These are phyloP conservation scores for Termitomyces sp. DNA, from an alignment of 768 basidiomycete genomes.

Conservation along the genomic window DNA sequence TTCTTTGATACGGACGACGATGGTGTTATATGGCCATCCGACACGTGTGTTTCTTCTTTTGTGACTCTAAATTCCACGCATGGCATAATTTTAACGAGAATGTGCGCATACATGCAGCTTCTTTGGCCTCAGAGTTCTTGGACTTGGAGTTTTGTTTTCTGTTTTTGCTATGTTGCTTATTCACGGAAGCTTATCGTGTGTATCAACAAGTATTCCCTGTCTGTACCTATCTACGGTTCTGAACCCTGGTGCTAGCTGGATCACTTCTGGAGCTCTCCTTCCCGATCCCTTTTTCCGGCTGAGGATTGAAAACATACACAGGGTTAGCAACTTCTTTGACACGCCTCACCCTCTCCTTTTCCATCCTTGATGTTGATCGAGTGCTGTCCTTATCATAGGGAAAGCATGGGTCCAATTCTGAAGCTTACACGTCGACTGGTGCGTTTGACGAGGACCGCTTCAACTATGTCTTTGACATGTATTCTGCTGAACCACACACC, in stretches of 20 bases:
- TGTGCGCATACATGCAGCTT: not conserved
- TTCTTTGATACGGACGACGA: slow-evolving; percentile 42
- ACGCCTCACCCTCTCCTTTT: not conserved
- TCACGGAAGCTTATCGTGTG: slow-evolving; percentile 37
- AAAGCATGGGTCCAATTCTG: slow-evolving; percentile 39
- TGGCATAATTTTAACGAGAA: not conserved
- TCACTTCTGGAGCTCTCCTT: slow-evolving; percentile 28
- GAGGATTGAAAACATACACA: slow-evolving; percentile 32
- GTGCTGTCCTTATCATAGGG: slow-evolving; percentile 19
- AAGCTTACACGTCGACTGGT: slow-evolving; percentile 30
- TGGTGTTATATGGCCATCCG: slow-evolving; percentile 40
- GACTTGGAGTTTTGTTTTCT: slow-evolving; percentile 31
- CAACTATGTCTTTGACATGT: slow-evolving; percentile 34
- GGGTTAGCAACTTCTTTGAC: slow-evolving; percentile 19
- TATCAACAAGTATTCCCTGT: not conserved
- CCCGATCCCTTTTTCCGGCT: slow-evolving; percentile 42
- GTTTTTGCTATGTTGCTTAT: slow-evolving; percentile 31
- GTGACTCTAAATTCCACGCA: not conserved
- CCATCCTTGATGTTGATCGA: not conserved
- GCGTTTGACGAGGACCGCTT: slow-evolving; percentile 36
- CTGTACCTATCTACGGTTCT: not conserved
- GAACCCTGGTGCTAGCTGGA: slow-evolving; percentile 20
- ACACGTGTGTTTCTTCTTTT: slow-evolving; percentile 29
- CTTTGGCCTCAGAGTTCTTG: slow-evolving; percentile 30
- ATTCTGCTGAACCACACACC: slow-evolving; percentile 33